A percentile compares a stretch with the other conserved stretches of the same genome.
Evolutionary conservation across 2,329 filamentous ascomycete species (phyloP).

Genomic region (Scleromitrula shiraiana): DNA sequence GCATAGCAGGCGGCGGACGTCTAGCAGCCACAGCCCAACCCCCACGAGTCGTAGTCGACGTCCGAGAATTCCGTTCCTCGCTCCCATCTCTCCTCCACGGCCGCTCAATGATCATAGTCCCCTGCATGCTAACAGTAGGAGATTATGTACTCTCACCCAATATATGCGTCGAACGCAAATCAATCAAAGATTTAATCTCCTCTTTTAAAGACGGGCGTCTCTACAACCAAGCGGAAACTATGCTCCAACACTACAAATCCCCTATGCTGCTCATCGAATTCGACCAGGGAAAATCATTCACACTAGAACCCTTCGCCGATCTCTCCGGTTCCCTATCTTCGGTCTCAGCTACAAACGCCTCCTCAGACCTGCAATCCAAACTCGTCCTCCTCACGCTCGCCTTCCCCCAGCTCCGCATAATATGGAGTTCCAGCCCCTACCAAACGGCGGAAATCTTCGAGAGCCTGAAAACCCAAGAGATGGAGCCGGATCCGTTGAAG

Average conservation of each 20-base stretch:
- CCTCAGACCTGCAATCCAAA: slow-evolving; percentile 81
- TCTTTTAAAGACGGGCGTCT: slow-evolving; percentile 88
- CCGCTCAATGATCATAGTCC: slow-evolving; percentile 78
- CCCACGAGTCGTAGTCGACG: slow-evolving; percentile 86
- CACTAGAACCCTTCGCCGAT: slow-evolving; percentile 73
- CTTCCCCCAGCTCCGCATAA: slow-evolving; percentile 81
- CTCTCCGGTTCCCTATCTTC: slow-evolving; percentile 53
- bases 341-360: slow-evolving; percentile 50
- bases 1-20: slow-evolving; percentile 87
- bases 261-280: slow-evolving; percentile 96
- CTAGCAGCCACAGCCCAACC: slow-evolving; percentile 77
- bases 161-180: slow-evolving; percentile 93
- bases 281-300: slow-evolving; percentile 95
- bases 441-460: slow-evolving; percentile 97
- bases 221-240: slow-evolving; percentile 85
- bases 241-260: slow-evolving; percentile 86
- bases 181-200: slow-evolving; percentile 79
- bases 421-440: slow-evolving; percentile 90
- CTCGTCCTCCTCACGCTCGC: slow-evolving; percentile 86
- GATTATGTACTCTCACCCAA: slow-evolving; percentile 90
- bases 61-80: slow-evolving; percentile 90
- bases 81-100: slow-evolving; percentile 87
- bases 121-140: slow-evolving; percentile 91
- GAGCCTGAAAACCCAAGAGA: slow-evolving; percentile 79
- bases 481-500: slow-evolving; percentile 82